Evolutionary conservation across 169 alveolate species (phyloP).

Genomic region (Babesia bovis): DNA sequence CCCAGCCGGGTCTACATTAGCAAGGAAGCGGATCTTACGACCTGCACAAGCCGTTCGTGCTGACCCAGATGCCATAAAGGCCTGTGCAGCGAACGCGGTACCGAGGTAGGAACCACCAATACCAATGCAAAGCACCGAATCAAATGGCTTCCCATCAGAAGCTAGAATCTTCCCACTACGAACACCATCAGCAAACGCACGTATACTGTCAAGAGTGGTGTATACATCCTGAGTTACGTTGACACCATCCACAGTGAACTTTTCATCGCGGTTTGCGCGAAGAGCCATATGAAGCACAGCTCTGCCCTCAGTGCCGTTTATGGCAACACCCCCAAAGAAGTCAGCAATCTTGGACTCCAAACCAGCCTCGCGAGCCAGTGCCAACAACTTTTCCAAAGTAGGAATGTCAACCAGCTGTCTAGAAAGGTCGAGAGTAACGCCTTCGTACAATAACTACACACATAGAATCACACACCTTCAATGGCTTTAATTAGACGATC

Average conservation of each 20-base stretch:
- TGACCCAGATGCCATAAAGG: slow-evolving; percentile 63
- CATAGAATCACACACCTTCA: slow-evolving; percentile 13
- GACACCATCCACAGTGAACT: slow-evolving; percentile 20
- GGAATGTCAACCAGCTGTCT: slow-evolving; percentile 51
- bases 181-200: slow-evolving; percentile 71
- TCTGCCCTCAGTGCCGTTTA: slow-evolving; percentile 94
- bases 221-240: slow-evolving; percentile 43
- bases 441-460: slow-evolving; percentile 1
- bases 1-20: slow-evolving; percentile 98
- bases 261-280: slow-evolving; percentile 71
- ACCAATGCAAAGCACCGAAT: slow-evolving; percentile 92
- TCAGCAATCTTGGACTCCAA: slow-evolving; percentile 60
- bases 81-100: slow-evolving; percentile 91
- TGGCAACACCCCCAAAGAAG: slow-evolving; percentile 84
- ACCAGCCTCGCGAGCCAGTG: slow-evolving; percentile 34
- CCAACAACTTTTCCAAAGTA: slow-evolving; percentile 28
- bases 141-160: slow-evolving; percentile 88
- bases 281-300: slow-evolving; percentile 96
- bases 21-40: slow-evolving; percentile 88
- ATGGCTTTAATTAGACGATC: slow-evolving; percentile 38
- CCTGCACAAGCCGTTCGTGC: slow-evolving; percentile 61
- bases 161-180: slow-evolving; percentile 89
- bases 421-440: slow-evolving; percentile 63
- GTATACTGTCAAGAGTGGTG: slow-evolving; percentile 74
- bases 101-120: slow-evolving; percentile 99